Conservation (phyloP, 2,329 filamentous ascomycete genomes). For the Cercospora berteroae region DNA sequence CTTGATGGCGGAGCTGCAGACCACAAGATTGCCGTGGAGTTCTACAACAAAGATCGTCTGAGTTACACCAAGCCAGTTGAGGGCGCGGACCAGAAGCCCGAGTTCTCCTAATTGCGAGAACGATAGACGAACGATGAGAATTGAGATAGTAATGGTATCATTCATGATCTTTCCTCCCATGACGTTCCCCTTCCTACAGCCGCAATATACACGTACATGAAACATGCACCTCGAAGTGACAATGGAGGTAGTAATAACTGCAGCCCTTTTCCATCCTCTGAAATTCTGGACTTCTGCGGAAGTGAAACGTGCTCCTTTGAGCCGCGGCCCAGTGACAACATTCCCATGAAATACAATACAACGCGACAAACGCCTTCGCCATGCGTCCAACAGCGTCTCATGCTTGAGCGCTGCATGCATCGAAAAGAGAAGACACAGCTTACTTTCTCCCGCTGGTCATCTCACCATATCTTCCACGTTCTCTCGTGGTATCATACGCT, state of each 20-base stretch:
- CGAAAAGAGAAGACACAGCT: not conserved
- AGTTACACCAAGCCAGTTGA: conserved; percentile 44
- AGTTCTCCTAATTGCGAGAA: conserved; percentile 23
- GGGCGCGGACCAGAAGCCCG: conserved; percentile 51
- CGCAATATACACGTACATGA: not conserved
- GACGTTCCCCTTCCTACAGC: not conserved
- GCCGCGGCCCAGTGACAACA: not conserved
- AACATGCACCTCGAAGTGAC: not conserved
- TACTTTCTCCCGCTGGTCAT: conserved; percentile 62
- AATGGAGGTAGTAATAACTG: not conserved
- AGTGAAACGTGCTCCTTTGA: not conserved
- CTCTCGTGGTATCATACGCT: conserved; percentile 94
- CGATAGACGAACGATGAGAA: not conserved
- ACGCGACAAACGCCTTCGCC: not conserved
- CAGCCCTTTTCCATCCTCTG: not conserved
- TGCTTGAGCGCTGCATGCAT: not conserved
- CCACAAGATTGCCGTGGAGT: conserved; percentile 47
- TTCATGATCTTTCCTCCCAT: not conserved
- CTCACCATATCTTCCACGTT: conserved; percentile 89
- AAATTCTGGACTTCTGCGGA: not conserved
- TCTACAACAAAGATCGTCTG: conserved; percentile 54
- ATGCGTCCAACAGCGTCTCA: not conserved
- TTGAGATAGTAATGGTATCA: not conserved
- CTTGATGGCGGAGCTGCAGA: conserved; percentile 51
- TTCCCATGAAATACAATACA: not conserved